Conservation (phyloP, 768 basidiomycete genomes). For the Austroboletus festivus region DNA sequence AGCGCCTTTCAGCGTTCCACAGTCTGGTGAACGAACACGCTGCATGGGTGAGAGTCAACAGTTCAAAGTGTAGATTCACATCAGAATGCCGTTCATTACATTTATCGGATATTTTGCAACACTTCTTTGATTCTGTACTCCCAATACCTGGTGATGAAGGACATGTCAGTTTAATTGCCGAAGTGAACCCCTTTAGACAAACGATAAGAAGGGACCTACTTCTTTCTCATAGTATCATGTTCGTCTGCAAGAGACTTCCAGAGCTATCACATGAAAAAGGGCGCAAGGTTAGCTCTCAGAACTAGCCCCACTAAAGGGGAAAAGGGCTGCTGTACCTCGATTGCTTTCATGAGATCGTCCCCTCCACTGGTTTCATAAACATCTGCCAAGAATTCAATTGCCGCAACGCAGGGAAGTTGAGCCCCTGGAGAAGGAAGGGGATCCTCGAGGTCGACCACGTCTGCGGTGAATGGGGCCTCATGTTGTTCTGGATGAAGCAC, state of each 20-base stretch:
- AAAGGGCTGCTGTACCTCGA: slow-evolving; percentile 39
- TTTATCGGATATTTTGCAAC: slow-evolving; percentile 22
- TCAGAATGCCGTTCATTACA: slow-evolving; percentile 8
- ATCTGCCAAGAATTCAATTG: slow-evolving; percentile 86
- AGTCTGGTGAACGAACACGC: too few relatives aligned
- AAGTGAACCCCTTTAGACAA: slow-evolving; percentile 10
- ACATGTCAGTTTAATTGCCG: slow-evolving; percentile 25
- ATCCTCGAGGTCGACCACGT: slow-evolving; percentile 70
- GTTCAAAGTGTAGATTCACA: slow-evolving; percentile 9
- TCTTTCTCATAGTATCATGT: slow-evolving; percentile 73
- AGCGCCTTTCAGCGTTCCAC: too few relatives aligned
- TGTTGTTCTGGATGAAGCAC: slow-evolving; percentile 29
- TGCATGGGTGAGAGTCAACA: background rate
- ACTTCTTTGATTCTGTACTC: slow-evolving; percentile 65
- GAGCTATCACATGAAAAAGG: slow-evolving; percentile 41
- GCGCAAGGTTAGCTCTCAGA: slow-evolving; percentile 9
- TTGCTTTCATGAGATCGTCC: slow-evolving; percentile 44
- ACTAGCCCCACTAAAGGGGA: background rate
- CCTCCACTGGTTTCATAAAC: slow-evolving; percentile 58
- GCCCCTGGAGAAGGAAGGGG: slow-evolving; percentile 64
- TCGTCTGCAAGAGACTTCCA: slow-evolving; percentile 69
- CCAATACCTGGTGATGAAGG: slow-evolving; percentile 58
- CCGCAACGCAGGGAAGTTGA: slow-evolving; percentile 71
- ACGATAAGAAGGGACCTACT: slow-evolving; percentile 42
- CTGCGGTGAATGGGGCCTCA: slow-evolving; percentile 29